These are phyloP conservation scores for Claviceps fusiformis DNA, from an alignment of 2,329 filamentous ascomycete genomes.

Conservation along the genomic window DNA sequence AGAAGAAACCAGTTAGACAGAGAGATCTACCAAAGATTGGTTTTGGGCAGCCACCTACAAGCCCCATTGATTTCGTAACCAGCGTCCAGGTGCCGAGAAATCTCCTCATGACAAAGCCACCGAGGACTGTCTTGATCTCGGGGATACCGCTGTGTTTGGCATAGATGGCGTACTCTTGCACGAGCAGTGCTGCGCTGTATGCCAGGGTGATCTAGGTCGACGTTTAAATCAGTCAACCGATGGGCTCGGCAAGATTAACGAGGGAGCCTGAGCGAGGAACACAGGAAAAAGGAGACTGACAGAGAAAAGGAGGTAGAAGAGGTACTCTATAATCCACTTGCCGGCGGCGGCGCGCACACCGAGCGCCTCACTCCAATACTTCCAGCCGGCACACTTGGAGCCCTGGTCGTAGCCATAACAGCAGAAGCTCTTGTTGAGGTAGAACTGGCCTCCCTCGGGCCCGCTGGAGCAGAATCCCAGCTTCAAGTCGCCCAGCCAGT, in stretches of 20 bases:
- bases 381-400: slow-evolving; percentile 76
- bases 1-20: neutral
- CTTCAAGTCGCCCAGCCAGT: slow-evolving; percentile 91
- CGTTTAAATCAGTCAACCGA: neutral
- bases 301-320: slow-evolving; percentile 75
- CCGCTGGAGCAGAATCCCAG: slow-evolving; percentile 70
- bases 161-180: slow-evolving; percentile 72
- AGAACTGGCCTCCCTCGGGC: slow-evolving; percentile 71
- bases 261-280: no score
- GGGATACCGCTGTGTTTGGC: slow-evolving; percentile 93
- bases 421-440: slow-evolving; percentile 83
- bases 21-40: neutral
- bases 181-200: slow-evolving; percentile 60
- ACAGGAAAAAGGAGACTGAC: slow-evolving; percentile 32
- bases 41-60: slow-evolving; percentile 38
- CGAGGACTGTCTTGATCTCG: slow-evolving; percentile 92
- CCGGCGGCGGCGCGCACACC: slow-evolving; percentile 52
- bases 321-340: slow-evolving; percentile 72
- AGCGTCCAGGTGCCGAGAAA: slow-evolving; percentile 85
- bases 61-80: slow-evolving; percentile 73
- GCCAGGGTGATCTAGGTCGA: slow-evolving; percentile 59
- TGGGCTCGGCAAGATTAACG: neutral
- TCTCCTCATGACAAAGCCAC: slow-evolving; percentile 79
- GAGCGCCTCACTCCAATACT: slow-evolving; percentile 66
- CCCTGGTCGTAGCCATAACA: slow-evolving; percentile 82